Base-by-base conservation (phyloP, 2,329 filamentous ascomycete genomes). In the Knufia petricola region DNA sequence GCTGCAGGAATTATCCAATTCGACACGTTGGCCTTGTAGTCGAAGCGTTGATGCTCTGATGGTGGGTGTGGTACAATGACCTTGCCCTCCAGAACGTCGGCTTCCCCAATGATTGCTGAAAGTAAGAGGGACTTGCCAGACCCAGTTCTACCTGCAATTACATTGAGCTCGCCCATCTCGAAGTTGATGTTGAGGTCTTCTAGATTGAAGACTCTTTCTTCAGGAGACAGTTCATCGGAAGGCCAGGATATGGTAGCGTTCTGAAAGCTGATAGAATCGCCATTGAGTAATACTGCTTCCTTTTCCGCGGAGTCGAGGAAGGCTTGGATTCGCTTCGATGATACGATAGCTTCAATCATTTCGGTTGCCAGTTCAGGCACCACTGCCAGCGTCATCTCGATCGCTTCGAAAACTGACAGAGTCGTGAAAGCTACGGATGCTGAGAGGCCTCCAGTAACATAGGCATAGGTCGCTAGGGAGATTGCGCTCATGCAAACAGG, bases 371-470 rank as follows among this genome's bases (percentile, higher is more conserved):
- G 68, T 60, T 89, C 84, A 0, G 86, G 86, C 13, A 92, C 68
- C 36, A 84, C 71, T 0, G 80, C 80, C 1, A 92, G 66, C 0
- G 82, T 81, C 19, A 81, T 71, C 60, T 92, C 85, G 19, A 92
- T 72, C n/a, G 78, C 74, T 51, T 77, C 78, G 64, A 92, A 87
- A 39, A 89, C 73, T 8, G 82, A 79, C 31, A 89, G 79, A 23
- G 83, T 82, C 21, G 87, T 87, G 56, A 92, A 92, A 1, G 86
- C 86, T 9, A 89, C 75, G 0, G 84, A 87, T 0, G 86, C 81
- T 1, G 75, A 72, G 8, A 92, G 69, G 0, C 70, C 68, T 3
- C 80, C 81, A 55, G 87, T 64, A 0, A 84, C 57, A 8, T 76
- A 55, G 1, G 84, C 79, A 59, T 89, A 89, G 0, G 80, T 74